phyloP scores from a whole-genome alignment of 371 early-diverging fungal species.

The Mortierella polycephala region DNA sequence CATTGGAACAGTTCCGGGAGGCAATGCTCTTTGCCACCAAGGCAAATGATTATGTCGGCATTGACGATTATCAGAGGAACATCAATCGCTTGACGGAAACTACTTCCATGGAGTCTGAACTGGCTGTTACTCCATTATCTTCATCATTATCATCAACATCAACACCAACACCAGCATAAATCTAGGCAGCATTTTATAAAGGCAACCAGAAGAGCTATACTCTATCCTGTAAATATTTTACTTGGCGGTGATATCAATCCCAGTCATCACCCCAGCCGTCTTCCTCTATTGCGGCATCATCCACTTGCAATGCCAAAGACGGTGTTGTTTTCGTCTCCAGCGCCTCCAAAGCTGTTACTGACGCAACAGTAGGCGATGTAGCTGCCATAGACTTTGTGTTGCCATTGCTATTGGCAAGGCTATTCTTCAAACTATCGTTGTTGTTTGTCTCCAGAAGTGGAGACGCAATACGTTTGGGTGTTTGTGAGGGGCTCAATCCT shows the following conservation, averaged over 20 bases:
- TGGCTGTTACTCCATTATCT: not conserved
- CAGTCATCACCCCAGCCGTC: slow-evolving; percentile 52
- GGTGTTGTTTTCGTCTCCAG: not conserved
- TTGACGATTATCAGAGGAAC: slow-evolving; percentile 40
- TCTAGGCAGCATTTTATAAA: not conserved
- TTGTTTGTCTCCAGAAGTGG: slow-evolving; percentile 20
- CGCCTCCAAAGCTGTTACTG: not conserved
- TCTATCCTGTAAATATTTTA: not conserved
- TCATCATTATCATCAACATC: not conserved
- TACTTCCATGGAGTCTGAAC: slow-evolving; percentile 4
- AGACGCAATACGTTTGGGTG: slow-evolving; percentile 33
- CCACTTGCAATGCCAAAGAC: slow-evolving; percentile 28
- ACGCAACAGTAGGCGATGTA: not conserved
- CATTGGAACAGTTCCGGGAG: slow-evolving; percentile 34
- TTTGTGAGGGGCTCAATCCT: slow-evolving; percentile 22
- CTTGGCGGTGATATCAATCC: slow-evolving; percentile 12
- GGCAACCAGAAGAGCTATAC: no score
- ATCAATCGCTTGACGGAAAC: slow-evolving; percentile 17
- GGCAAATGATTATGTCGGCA: slow-evolving; percentile 48
- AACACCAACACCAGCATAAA: not conserved
- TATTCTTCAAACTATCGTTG: not conserved
- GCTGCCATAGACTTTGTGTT: not conserved
- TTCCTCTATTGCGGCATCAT: slow-evolving; percentile 32
- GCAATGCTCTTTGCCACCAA: slow-evolving; percentile 37
- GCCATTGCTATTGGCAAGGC: slow-evolving; percentile 1